Evolutionary conservation across 1,139 yeast species (phyloP), one percentile per base, ranked within the genome.

Genomic region (Taphrina communis): DNA sequence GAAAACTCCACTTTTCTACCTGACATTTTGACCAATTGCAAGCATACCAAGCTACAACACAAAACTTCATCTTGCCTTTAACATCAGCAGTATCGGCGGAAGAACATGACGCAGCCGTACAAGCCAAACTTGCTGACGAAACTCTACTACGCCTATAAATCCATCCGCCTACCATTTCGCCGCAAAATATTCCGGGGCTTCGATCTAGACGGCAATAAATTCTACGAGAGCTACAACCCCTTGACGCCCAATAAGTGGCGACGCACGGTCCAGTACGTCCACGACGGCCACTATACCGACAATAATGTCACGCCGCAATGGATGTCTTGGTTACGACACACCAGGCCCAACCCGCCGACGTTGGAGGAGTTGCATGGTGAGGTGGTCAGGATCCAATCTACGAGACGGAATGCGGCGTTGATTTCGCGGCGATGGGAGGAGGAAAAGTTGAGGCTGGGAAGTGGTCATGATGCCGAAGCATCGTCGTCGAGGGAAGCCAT

Each of bases 321-420:
- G 68, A 65, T 65, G 63, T n/a, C 50, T 38, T 65, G 68, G 68
- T 44, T 65, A 36, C 57, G 68, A 42, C 42, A 65, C 41, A 65
- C 63, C 21, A 38, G 61, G n/a, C 41, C 53, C 12, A 41, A 57
- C 9, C 63, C 68, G 17, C 68, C 68, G 42, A 57, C 63, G 19
- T 14, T 48, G 63, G 51, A 41, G 6, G 68, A 65, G 35, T 17
- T 65, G 42, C 12, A 31, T 8, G 48, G 38, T 9, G 68, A 65
- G 35, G 68, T 57, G 48, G 58, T 35, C 19, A 41, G 68, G 58
- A 57, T 65, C 58, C 62, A 57, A 6, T 11, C 42, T 8, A 57
- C 68, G 6, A 25, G 58, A 41, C 52, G 35, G 14, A 65, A 57
- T 35, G 68, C 68, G 14, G 17, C 5, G 17, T 42, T 65, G n/a